Evolutionary conservation across 345 rosid species (phyloP), one percentile per base, ranked within the genome.

Genomic region (Linum tenue): DNA sequence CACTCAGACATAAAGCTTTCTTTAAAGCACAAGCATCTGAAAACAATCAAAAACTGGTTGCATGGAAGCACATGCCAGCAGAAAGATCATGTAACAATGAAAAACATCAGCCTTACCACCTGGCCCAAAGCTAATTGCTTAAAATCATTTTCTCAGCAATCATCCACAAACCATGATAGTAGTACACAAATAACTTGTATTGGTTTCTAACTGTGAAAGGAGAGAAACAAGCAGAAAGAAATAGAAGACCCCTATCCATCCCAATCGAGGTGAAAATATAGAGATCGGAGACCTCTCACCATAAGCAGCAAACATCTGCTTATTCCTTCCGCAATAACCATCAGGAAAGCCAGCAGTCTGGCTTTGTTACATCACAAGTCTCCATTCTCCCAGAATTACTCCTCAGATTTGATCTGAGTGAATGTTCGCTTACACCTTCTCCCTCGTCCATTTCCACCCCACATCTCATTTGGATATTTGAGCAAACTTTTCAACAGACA

Each of bases 211-310:
- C 55, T 39, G 39, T 38, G 40, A 43, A 55, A 68, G 39, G n/a
- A 72, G 56, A 51, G 12, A 41, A 57, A 48, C 42, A 57, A 58
- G 12, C 22, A 64, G 64, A 68, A 64, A 66, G 60, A 72, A 66
- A 69, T 57, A 59, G 63, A 62, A 61, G 36, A 57, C 48, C 72
- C 66, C 71, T 59, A 63, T 62, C 56, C 63, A 68, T 67, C 74
- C 69, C 70, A 62, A 65, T 60, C 3, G 50, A 66, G 62, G 66
- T 55, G 58, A 77, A 63, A 68, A 67, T 1, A 48, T 31, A 59
- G 74, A 66, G 74, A 77, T 69, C 74, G 72, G 57, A 65, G 71
- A 72, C 73, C 65, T 74, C 76, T 76, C 76, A 72, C 79, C 79
- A 72, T 65, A 65, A 65, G 76, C 62, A 69, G 68, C 59, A 71